These are phyloP conservation scores for Solanum hybrid DNA, from an alignment of 305 asterid species.

Conservation along the genomic window DNA sequence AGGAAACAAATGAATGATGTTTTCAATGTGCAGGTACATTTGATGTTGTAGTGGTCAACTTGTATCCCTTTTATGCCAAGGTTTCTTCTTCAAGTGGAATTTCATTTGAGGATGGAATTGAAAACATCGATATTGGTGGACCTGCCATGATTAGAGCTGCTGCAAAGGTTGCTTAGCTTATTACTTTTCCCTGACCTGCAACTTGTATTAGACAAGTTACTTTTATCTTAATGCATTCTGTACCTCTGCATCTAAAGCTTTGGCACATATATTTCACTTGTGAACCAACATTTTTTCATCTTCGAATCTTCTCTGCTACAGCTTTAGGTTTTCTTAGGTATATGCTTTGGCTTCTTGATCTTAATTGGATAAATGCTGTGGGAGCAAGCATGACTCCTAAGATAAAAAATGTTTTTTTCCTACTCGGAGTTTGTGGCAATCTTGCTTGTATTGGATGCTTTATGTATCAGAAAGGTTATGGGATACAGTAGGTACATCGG, in stretches of 20 bases:
- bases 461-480: neutral
- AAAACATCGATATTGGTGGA: slow-evolving; percentile 96
- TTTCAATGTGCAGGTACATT: slow-evolving; percentile 58
- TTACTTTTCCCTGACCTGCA: neutral
- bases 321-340: neutral
- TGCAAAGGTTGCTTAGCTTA: slow-evolving; percentile 57
- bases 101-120: slow-evolving; percentile 86
- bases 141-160: slow-evolving; percentile 99
- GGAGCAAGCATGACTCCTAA: neutral
- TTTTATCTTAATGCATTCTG: neutral
- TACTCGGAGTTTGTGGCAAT: neutral
- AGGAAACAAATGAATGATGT: neutral
- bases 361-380: neutral
- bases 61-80: slow-evolving; percentile 86
- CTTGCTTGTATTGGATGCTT: neutral
- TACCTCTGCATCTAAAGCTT: neutral
- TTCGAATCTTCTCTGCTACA: neutral
- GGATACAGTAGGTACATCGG: neutral
- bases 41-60: slow-evolving; percentile 93
- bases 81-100: slow-evolving; percentile 72
- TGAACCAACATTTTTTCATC: neutral
- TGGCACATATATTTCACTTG: neutral
- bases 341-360: neutral
- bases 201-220: neutral
- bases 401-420: neutral